Conservation (phyloP, 805 yeast species). For the Lachancea meyersii region DNA sequence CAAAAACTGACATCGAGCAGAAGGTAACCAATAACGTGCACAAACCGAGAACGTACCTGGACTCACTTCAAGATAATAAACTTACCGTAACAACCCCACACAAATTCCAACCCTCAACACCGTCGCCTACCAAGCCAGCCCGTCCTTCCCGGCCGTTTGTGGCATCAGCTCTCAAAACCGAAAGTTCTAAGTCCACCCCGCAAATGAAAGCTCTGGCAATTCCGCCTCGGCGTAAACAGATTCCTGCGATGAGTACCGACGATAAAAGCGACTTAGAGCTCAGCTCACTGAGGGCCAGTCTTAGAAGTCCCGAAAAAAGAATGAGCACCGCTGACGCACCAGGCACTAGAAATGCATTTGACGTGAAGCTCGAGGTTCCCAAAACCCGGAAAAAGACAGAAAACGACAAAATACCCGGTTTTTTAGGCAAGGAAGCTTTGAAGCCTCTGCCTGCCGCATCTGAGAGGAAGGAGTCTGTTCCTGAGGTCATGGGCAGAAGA, state of each 20-base stretch:
- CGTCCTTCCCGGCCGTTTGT: slow-evolving; percentile 1
- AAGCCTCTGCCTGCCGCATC: background rate
- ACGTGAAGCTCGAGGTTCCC: background rate
- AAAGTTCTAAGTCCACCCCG: background rate
- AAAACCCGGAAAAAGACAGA: background rate
- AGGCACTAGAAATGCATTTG: background rate
- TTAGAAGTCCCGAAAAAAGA: background rate
- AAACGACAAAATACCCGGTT: background rate
- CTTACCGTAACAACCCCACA: slow-evolving; percentile 10
- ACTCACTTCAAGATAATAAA: slow-evolving; percentile 19
- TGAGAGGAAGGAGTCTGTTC: slow-evolving; percentile 1
- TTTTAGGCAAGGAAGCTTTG: background rate
- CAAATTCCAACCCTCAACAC: background rate
- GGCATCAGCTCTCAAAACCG: slow-evolving; percentile 5
- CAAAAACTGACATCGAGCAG: background rate
- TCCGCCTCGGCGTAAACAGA: slow-evolving; percentile 2
- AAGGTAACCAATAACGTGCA: background rate
- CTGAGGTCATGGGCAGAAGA: slow-evolving; percentile 7
- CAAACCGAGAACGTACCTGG: slow-evolving; percentile 10
- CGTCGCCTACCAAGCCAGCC: background rate
- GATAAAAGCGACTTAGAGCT: background rate
- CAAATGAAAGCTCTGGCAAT: background rate
- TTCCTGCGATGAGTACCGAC: background rate
- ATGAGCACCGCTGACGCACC: background rate
- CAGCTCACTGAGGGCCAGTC: background rate